phyloP scores from a whole-genome alignment of 371 early-diverging fungal genomes.

The Saksenaea oblongispora region DNA sequence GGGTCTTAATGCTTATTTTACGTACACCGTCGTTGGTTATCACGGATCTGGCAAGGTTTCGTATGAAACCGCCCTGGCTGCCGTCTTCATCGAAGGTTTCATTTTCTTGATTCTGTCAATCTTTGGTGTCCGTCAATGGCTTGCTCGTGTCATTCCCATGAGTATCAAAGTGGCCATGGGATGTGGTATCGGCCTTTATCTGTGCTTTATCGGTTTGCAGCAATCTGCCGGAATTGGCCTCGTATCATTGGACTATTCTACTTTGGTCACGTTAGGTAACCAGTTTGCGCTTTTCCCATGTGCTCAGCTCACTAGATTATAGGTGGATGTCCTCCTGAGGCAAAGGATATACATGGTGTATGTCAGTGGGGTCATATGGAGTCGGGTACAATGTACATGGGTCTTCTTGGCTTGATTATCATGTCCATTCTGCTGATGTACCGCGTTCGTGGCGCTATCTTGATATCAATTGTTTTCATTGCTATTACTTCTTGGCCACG shows the following conservation, averaged over 20 bases:
- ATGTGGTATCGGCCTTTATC: conserved; percentile 75
- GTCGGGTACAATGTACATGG: conserved; percentile 68
- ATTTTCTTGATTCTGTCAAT: conserved; percentile 69
- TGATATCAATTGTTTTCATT: conserved; percentile 68
- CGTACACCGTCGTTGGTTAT: conserved; percentile 78
- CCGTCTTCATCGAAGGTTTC: conserved; percentile 80
- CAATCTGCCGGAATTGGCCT: conserved; percentile 75
- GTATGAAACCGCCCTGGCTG: conserved; percentile 70
- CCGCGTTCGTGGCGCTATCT: conserved; percentile 71
- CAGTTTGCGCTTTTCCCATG: neutral
- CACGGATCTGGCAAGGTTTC: conserved; percentile 68
- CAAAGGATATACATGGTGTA: conserved; percentile 45
- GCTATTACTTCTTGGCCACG: conserved; percentile 69
- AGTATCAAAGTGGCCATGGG: conserved; percentile 71
- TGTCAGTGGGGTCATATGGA: conserved; percentile 64
- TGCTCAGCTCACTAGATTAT: neutral
- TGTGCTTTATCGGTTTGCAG: conserved; percentile 74
- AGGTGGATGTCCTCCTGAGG: conserved; percentile 58
- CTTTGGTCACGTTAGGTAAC: conserved; percentile 62
- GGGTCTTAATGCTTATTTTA: conserved; percentile 80
- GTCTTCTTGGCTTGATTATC: conserved; percentile 70
- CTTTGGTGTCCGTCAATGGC: conserved; percentile 74
- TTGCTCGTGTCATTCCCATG: conserved; percentile 69
- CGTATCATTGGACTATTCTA: conserved; percentile 55
- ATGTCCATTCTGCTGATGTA: conserved; percentile 63